Percentiles rank a stretch among this genome's conserved stretches.
Evolutionary conservation across 23 red algal species (phyloP).

Genomic region (Gracilaria vermiculophylla): DNA sequence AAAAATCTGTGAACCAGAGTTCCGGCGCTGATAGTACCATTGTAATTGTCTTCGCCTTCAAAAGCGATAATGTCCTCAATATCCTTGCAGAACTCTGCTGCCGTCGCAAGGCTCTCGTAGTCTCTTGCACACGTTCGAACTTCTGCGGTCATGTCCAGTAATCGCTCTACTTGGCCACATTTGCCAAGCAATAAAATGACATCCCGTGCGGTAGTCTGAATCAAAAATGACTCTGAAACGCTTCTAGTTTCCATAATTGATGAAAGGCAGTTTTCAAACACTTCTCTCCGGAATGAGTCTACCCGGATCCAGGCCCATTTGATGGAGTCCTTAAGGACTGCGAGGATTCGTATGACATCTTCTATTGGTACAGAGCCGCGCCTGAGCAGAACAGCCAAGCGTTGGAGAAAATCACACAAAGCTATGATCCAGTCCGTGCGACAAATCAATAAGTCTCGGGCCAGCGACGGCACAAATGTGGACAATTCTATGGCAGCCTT

Average conservation of each 20-base stretch:
- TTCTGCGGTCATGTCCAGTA: not conserved
- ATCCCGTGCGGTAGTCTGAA: not conserved
- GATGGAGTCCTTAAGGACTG: not conserved
- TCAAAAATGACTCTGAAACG: not conserved
- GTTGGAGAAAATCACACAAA: not conserved
- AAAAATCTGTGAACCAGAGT: not conserved
- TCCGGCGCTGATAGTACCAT: not conserved
- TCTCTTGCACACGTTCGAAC: not conserved
- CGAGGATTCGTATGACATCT: not conserved
- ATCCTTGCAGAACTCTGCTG: conserved; percentile 6
- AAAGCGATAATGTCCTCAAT: not conserved
- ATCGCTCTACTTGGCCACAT: not conserved
- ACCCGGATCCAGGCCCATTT: conserved; percentile 26
- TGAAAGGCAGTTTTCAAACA: not conserved
- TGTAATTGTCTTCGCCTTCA: not conserved
- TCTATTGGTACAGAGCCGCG: not conserved
- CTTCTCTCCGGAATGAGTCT: not conserved
- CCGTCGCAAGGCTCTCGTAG: not conserved
- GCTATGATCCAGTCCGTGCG: not conserved
- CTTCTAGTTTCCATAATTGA: not conserved
- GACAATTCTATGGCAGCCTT: not conserved
- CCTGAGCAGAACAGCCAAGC: not conserved
- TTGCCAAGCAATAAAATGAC: not conserved
- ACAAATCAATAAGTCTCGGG: not conserved
- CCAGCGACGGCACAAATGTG: not conserved